Conservation (phyloP, 441 rosid species). For the Croton setiger region DNA sequence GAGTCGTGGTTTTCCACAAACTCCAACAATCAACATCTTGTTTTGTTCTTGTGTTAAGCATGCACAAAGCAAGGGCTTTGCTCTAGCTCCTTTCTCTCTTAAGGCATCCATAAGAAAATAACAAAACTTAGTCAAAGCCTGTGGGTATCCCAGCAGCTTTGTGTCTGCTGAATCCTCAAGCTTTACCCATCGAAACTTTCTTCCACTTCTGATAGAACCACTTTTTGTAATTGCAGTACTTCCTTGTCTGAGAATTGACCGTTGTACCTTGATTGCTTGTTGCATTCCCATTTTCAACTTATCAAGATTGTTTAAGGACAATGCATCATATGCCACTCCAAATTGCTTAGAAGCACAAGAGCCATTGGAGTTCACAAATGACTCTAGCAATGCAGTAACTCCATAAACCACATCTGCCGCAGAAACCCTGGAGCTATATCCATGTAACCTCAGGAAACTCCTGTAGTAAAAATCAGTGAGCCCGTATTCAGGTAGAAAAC, state of each 20-base stretch:
- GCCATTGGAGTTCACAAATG: constrained; percentile 66
- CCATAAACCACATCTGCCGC: constrained; percentile 97
- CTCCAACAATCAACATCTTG: constrained; percentile 84
- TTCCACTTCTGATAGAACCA: constrained; percentile 78
- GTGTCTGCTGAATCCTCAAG: constrained; percentile 76
- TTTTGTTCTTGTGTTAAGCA: constrained; percentile 57
- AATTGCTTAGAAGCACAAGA: constrained; percentile 84
- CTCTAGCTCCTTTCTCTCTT: constrained; percentile 86
- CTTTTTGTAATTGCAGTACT: constrained; percentile 82
- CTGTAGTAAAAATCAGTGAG: constrained; percentile 80
- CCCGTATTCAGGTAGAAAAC: constrained; percentile 83
- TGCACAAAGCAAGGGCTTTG: constrained; percentile 90
- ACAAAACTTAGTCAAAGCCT: constrained; percentile 89
- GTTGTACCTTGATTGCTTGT: constrained; percentile 84
- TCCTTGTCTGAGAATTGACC: constrained; percentile 92
- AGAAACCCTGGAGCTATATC: constrained; percentile 86
- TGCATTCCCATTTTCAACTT: constrained; percentile 82
- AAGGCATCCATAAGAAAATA: constrained; percentile 95
- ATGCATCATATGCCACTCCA: constrained; percentile 90
- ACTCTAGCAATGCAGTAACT: constrained; percentile 90
- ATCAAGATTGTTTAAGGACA: constrained; percentile 70
- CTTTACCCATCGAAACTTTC: constrained; percentile 95
- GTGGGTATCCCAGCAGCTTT: constrained; percentile 85
- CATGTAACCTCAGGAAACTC: constrained; percentile 75
- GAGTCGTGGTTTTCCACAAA: constrained; percentile 85